Evolutionary conservation across 805 yeast genomes (phyloP).

Genomic region (Jamesozyma jinghongensis): DNA sequence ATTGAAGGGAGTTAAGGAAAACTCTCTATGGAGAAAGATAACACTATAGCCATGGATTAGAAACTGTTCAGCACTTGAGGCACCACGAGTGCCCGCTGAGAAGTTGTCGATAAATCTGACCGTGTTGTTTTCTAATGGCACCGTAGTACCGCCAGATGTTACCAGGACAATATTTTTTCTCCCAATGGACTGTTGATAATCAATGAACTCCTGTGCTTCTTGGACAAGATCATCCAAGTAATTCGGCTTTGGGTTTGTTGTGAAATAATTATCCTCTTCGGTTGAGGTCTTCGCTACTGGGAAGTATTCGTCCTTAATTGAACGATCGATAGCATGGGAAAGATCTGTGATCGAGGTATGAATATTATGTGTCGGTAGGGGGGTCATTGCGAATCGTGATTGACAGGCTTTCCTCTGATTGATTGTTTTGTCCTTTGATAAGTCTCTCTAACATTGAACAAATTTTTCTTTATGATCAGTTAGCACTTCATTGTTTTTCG

Average conservation of each 20-base stretch:
- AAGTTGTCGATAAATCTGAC: slow-evolving; percentile 95
- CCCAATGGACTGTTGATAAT: slow-evolving; percentile 37
- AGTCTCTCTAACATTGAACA: not conserved
- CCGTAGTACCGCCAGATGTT: slow-evolving; percentile 97
- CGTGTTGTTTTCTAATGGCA: slow-evolving; percentile 92
- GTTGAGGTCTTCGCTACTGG: slow-evolving; percentile 65
- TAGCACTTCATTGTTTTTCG: too few species aligned
- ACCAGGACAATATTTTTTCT: slow-evolving; percentile 62
- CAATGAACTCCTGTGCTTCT: slow-evolving; percentile 54
- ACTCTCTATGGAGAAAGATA: slow-evolving; percentile 85
- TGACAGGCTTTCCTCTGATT: too few species aligned
- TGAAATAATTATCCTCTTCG: slow-evolving; percentile 64
- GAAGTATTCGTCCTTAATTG: slow-evolving; percentile 48
- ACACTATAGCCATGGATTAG: slow-evolving; percentile 83
- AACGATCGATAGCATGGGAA: slow-evolving; percentile 68
- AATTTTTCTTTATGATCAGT: too few species aligned
- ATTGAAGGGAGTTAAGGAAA: slow-evolving; percentile 85
- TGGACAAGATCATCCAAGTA: slow-evolving; percentile 55
- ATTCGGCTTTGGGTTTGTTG: slow-evolving; percentile 59
- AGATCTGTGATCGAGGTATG: slow-evolving; percentile 68
- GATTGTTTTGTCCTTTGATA: too few species aligned
- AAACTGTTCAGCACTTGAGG: slow-evolving; percentile 89
- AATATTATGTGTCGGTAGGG: slow-evolving; percentile 14
- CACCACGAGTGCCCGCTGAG: slow-evolving; percentile 97
- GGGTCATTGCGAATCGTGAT: not conserved